Percentiles rank a stretch among this genome's conserved stretches.
Evolutionary conservation across 2,329 filamentous ascomycete species (phyloP).

Genomic region (Ceratocystis destructans): DNA sequence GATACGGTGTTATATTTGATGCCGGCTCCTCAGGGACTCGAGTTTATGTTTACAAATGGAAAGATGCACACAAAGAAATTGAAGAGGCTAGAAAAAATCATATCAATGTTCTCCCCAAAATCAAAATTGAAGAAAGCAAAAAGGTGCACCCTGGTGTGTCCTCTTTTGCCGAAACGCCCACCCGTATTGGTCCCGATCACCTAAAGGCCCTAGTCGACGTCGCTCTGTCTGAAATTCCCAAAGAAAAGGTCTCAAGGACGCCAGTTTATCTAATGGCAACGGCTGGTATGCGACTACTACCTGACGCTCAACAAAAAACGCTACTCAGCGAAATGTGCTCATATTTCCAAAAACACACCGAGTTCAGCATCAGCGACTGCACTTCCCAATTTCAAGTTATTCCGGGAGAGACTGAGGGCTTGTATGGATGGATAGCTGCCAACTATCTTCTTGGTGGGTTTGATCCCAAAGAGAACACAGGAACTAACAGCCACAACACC

Average conservation of each 20-base stretch:
- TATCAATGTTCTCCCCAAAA: constrained; percentile 56
- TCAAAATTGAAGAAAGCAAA: constrained; percentile 77
- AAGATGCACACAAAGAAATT: constrained; percentile 48
- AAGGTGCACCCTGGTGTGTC: constrained; percentile 92
- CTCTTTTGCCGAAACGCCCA: constrained; percentile 66
- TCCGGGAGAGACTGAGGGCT: constrained; percentile 81
- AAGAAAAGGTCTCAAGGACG: constrained; percentile 63
- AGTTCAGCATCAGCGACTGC: constrained; percentile 84
- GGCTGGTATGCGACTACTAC: constrained; percentile 81
- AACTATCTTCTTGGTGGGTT: constrained; percentile 93
- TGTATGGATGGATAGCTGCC: constrained; percentile 95
- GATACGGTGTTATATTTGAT: constrained; percentile 91
- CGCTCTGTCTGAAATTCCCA: constrained; percentile 64
- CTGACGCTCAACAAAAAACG: constrained; percentile 54
- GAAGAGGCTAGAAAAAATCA: constrained; percentile 21
- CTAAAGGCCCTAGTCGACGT: constrained; percentile 67
- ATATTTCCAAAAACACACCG: constrained; percentile 62
- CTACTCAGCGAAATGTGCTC: constrained; percentile 68
- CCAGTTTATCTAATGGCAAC: constrained; percentile 93
- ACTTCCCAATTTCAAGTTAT: constrained; percentile 84
- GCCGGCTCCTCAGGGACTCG: constrained; percentile 95
- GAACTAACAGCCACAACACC: constrained; percentile 62
- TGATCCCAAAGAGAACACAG: constrained; percentile 60
- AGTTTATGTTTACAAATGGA: constrained; percentile 88
- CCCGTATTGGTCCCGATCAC: constrained; percentile 67